A percentile compares a stretch with the other conserved stretches of the same genome.
phyloP scores from a whole-genome alignment of 78 protist species.

The Speleostelium caveatum region DNA sequence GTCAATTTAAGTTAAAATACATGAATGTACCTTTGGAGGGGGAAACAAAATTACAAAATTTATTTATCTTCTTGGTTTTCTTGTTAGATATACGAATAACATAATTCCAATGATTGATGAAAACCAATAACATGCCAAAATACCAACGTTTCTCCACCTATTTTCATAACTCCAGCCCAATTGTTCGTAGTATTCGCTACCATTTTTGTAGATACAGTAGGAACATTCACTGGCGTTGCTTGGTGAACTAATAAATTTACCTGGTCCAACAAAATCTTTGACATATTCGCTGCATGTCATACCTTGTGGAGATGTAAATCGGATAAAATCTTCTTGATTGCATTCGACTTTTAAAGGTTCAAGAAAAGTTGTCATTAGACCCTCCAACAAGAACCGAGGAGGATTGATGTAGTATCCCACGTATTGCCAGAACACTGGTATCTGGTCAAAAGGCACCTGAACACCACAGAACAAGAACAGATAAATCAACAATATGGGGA shows the following conservation, averaged over 20 bases:
- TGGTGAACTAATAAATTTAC: background rate
- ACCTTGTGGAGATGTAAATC: conserved; percentile 2
- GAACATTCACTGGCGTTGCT: conserved; percentile 10
- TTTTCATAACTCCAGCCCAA: conserved; percentile 36
- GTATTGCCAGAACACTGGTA: conserved; percentile 11
- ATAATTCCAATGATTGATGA: conserved; percentile 12
- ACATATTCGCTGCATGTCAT: conserved; percentile 29
- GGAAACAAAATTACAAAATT: no score
- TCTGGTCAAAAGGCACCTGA: background rate
- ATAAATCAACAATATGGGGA: conserved; percentile 16
- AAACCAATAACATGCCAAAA: conserved; percentile 33
- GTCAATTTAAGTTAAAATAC: no score
- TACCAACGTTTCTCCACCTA: conserved; percentile 61
- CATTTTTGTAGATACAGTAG: conserved; percentile 49
- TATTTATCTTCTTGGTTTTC: conserved; percentile 78
- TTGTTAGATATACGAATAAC: conserved; percentile 33
- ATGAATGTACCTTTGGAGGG: no score
- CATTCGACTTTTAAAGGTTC: conserved; percentile 16
- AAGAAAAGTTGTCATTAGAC: conserved; percentile 21
- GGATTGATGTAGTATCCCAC: conserved; percentile 33
- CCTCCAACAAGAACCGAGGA: conserved; percentile 33
- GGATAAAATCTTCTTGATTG: background rate
- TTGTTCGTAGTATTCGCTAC: conserved; percentile 24
- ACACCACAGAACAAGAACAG: conserved; percentile 71
- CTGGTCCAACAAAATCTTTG: background rate